Evolutionary conservation across 1,284 basidiomycete species (phyloP), one percentile per base, ranked within the genome.

Genomic region (Rhodotorula sp.): DNA sequence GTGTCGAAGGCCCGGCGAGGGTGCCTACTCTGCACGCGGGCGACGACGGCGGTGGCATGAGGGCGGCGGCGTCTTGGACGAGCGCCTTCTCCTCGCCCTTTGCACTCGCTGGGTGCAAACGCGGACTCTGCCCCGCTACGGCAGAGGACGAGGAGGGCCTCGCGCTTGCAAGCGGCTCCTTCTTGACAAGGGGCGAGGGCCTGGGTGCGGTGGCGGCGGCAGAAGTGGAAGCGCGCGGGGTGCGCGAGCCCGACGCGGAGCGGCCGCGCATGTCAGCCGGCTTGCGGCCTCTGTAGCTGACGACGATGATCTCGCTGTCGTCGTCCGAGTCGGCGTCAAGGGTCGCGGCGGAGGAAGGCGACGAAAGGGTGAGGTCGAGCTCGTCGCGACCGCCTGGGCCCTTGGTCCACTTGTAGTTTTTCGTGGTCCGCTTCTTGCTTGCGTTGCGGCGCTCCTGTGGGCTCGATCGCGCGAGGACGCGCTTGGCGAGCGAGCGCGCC

Each of bases 321-420:
- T 32, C 44, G 27, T 66, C 65, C 29, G 37, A 36, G 34, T 64
- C 63, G 41, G 36, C 44, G 57, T 29, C 13, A 34, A 48, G 25
- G 25, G 25, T 29, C n/a, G 51, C 25, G 39, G 22, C 27, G 1
- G 65, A 61, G 0, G 65, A 37, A 17, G 61, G 32, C n/a, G 51
- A 60, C 10, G 50, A 29, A 17, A 55, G 15, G 22, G 65, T 66
- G 41, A 66, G 29, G 65, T 66, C 65, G 65, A 66, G 39, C 41
- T 61, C 61, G 3, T 57, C 34, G 9, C 48, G 54, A 7, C 66
- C 66, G 25, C 50, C 12, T 22, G 27, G 15, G 48, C 55, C 55
- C 15, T 1, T 27, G 8, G 29, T 44, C 44, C 51, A 50, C 7
- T 36, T 29, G 29, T 53, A 58, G 22, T 39, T 48, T 29, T 27